Conservation (phyloP, 2,329 filamentous ascomycete genomes). For the Diplodia intermedia region DNA sequence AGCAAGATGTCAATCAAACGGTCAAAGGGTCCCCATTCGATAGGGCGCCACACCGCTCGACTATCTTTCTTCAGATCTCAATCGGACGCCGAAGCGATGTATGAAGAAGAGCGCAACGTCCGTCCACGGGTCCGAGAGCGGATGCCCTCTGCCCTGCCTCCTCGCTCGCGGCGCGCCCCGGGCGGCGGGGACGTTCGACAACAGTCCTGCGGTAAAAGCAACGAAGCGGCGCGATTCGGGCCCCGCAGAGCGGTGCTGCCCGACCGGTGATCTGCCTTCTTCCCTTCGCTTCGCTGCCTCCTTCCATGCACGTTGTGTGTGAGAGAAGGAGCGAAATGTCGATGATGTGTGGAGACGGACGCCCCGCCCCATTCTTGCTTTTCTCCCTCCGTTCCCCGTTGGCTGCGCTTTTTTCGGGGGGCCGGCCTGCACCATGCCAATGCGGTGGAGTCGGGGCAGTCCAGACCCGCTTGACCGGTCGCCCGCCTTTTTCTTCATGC, state of each 20-base stretch:
- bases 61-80: conserved; percentile 2
- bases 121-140: not conserved
- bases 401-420: not conserved
- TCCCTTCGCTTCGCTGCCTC: too few species aligned
- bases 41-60: not conserved
- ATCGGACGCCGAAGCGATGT: not conserved
- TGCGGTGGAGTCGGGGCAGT: not conserved
- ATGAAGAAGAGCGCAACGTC: not conserved
- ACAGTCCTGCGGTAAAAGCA: not conserved
- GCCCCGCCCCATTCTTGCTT: too few species aligned
- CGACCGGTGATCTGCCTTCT: too few species aligned
- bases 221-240: not conserved
- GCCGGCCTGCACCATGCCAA: not conserved
- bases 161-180: not conserved
- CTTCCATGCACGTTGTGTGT: too few species aligned
- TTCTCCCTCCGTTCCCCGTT: too few species aligned
- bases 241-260: not conserved
- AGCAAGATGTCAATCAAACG: not conserved
- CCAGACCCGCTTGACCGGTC: not conserved
- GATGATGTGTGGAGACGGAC: too few species aligned
- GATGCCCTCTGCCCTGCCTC: not conserved
- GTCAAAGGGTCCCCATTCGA: not conserved
- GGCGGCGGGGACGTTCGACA: not conserved
- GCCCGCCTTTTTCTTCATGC: not conserved
- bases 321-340: too few species aligned